These are phyloP conservation scores for Aureobasidium subglaciale DNA, from an alignment of 2,329 filamentous ascomycete genomes.

Conservation along the genomic window DNA sequence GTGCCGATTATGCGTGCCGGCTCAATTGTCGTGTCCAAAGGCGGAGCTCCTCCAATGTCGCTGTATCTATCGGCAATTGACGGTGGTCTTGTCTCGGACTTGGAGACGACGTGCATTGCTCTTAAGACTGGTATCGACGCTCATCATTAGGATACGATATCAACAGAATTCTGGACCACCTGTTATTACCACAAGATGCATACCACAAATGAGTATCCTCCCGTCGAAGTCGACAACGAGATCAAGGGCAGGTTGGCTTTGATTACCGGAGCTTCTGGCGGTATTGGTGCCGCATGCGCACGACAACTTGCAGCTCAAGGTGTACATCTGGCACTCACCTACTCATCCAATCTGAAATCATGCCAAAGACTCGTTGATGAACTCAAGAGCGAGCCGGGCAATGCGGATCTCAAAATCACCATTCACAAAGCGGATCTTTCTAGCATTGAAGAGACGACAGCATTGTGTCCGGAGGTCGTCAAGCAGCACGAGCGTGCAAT, in stretches of 20 bases:
- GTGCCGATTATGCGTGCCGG: not conserved
- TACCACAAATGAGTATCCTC: slow-evolving; percentile 5
- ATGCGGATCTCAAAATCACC: slow-evolving; percentile 36
- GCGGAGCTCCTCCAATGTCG: not conserved
- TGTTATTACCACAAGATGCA: not conserved
- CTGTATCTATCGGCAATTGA: not conserved
- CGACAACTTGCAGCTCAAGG: slow-evolving; percentile 45
- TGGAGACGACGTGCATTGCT: not conserved
- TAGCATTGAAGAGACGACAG: slow-evolving; percentile 44
- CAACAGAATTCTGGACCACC: not conserved
- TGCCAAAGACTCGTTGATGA: slow-evolving; percentile 30
- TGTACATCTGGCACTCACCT: slow-evolving; percentile 52
- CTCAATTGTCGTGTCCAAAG: not conserved
- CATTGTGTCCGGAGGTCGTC: slow-evolving; percentile 49
- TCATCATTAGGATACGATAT: not conserved
- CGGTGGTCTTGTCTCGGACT: not conserved
- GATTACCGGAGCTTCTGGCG: slow-evolving; percentile 54
- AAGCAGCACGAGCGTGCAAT: slow-evolving; percentile 47
- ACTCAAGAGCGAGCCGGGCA: slow-evolving; percentile 33
- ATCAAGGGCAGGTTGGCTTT: slow-evolving; percentile 49
- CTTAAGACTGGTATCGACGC: not conserved
- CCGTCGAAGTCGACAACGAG: slow-evolving; percentile 24
- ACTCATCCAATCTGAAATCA: slow-evolving; percentile 43
- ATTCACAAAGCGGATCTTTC: slow-evolving; percentile 53
- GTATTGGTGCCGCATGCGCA: slow-evolving; percentile 53